phyloP scores from a whole-genome alignment of 768 basidiomycete species.

The Harrya chromipes region DNA sequence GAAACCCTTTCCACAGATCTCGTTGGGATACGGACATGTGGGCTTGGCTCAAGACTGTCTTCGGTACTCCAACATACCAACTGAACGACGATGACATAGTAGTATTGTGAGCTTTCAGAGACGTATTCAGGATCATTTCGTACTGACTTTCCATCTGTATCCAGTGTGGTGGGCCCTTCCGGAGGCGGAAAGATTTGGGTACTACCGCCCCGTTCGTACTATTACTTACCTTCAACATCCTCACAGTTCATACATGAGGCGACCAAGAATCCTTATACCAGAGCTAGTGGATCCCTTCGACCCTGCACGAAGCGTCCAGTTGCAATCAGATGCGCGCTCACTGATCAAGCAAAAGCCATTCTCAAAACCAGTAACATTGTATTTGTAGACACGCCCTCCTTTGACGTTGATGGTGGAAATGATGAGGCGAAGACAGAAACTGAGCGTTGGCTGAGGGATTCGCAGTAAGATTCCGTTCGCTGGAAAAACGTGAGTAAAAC shows the following conservation, averaged over 20 bases:
- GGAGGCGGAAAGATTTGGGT: conserved; percentile 21
- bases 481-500: background rate
- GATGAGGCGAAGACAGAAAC: background rate
- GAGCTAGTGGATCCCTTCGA: background rate
- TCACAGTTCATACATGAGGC: conserved; percentile 10
- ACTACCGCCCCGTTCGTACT: background rate
- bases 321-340: conserved; percentile 15
- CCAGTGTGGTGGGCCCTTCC: conserved; percentile 18
- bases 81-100: conserved; percentile 12
- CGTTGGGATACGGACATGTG: no score
- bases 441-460: conserved; percentile 4
- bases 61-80: background rate
- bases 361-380: conserved; percentile 9
- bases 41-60: no score
- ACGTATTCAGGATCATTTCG: no score
- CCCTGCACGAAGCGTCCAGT: background rate
- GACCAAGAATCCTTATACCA: background rate
- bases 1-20: no score
- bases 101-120: conserved; percentile 15
- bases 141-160: background rate
- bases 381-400: conserved; percentile 24
- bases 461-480: background rate
- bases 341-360: background rate
- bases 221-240: background rate
- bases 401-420: background rate